Evolutionary conservation across 2,329 filamentous ascomycete species (phyloP).

Genomic region (Colletotrichum echinochloae): DNA sequence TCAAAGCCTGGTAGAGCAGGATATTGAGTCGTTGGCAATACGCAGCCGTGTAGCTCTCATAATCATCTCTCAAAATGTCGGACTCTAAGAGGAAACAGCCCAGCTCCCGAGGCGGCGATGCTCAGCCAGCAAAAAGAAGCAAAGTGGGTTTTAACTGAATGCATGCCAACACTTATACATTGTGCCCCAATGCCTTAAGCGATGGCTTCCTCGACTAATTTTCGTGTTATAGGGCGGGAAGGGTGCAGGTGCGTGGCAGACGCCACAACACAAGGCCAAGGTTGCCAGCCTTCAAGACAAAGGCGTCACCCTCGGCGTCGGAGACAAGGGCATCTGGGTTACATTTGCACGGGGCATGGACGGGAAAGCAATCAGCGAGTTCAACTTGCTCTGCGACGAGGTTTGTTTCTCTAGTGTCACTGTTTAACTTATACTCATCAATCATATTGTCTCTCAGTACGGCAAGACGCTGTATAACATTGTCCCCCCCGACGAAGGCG

Average conservation of each 20-base stretch:
- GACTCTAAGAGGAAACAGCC: constrained; percentile 52
- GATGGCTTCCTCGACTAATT: not conserved
- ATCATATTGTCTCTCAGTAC: constrained; percentile 63
- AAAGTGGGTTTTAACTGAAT: constrained; percentile 49
- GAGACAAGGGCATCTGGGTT: constrained; percentile 81
- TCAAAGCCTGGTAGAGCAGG: not conserved
- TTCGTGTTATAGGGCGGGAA: constrained; percentile 7
- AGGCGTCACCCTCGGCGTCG: constrained; percentile 68
- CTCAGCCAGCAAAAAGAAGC: constrained; percentile 53
- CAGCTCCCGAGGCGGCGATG: constrained; percentile 42
- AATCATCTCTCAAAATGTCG: constrained; percentile 45
- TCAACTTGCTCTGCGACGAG: constrained; percentile 74
- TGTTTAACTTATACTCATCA: not conserved
- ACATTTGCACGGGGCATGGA: constrained; percentile 81
- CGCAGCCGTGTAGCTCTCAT: not conserved
- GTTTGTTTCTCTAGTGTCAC: constrained; percentile 55
- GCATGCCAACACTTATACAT: not conserved
- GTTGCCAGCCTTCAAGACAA: constrained; percentile 54
- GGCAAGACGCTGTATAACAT: constrained; percentile 71
- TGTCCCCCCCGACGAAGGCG: constrained; percentile 50
- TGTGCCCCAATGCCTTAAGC: not conserved
- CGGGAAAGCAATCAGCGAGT: constrained; percentile 75
- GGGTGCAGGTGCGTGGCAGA: constrained; percentile 70
- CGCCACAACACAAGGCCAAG: constrained; percentile 68
- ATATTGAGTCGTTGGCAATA: not conserved